Evolutionary conservation across 2,329 filamentous ascomycete genomes (phyloP).

Genomic region (Camillea tinctor): DNA sequence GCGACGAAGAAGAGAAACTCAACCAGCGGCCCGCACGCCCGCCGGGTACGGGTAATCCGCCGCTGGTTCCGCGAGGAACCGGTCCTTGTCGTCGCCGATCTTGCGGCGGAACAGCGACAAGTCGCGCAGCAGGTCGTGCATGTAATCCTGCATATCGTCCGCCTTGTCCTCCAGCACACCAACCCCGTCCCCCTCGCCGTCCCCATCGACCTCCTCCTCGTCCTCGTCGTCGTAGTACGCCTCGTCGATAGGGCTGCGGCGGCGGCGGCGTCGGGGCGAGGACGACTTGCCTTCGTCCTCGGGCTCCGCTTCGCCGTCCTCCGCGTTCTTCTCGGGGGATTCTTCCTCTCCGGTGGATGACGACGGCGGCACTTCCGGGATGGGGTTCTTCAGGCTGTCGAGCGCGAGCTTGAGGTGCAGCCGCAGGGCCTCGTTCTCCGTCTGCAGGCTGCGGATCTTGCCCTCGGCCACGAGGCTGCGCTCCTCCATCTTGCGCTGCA

Average conservation of each 20-base stretch:
- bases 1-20: no score
- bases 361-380: conserved; percentile 54
- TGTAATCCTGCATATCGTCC: conserved; percentile 75
- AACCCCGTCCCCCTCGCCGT: conserved; percentile 43
- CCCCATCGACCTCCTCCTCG: conserved; percentile 42
- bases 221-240: conserved; percentile 61
- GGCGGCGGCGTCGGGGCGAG: conserved; percentile 1
- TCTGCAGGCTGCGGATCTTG: conserved; percentile 87
- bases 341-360: conserved; percentile 23
- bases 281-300: conserved; percentile 35
- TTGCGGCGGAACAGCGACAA: conserved; percentile 79
- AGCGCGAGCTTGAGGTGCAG: conserved; percentile 86
- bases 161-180: conserved; percentile 52
- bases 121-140: conserved; percentile 80
- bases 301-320: conserved; percentile 28
- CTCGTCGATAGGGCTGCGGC: conserved; percentile 44
- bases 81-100: conserved; percentile 74
- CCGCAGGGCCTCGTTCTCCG: conserved; percentile 85
- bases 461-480: conserved; percentile 84
- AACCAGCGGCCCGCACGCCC: background rate
- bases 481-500: conserved; percentile 97
- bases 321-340: conserved; percentile 22
- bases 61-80: conserved; percentile 62
- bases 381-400: conserved; percentile 86
- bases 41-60: background rate